phyloP scores from a whole-genome alignment of 139 green algal genomes.

The Eudorina sp. region DNA sequence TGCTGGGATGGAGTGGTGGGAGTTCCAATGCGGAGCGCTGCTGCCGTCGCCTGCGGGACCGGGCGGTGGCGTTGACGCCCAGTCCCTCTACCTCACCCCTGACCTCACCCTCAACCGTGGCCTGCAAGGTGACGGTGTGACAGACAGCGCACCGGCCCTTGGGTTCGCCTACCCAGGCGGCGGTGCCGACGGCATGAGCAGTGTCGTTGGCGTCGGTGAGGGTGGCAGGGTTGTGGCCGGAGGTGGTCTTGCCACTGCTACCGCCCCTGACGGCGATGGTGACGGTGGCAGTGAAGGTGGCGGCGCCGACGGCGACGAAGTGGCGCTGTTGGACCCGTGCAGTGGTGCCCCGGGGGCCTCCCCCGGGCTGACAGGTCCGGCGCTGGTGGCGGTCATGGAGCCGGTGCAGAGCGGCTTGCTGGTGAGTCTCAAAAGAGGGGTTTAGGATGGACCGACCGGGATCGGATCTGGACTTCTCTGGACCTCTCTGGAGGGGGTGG shows the following conservation, averaged over 20 bases:
- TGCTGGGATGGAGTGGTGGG: conserved; percentile 22
- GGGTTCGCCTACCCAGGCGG: neutral
- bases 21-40: conserved; percentile 52
- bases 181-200: neutral
- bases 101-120: too few species aligned
- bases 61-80: neutral
- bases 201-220: neutral
- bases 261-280: neutral
- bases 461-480: too few species aligned
- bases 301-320: neutral
- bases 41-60: neutral
- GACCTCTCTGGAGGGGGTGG: too few species aligned
- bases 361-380: conserved; percentile 46
- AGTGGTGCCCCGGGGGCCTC: neutral
- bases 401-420: conserved; percentile 64
- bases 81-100: neutral
- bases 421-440: too few species aligned
- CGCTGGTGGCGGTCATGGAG: conserved; percentile 80
- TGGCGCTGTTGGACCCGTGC: conserved; percentile 5
- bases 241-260: neutral
- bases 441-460: too few species aligned
- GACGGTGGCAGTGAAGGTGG: too few species aligned
- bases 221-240: too few species aligned
- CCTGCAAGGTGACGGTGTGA: neutral
- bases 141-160: neutral